Evolutionary conservation across 306 rosid species (phyloP).

Genomic region (apple (Malus domestica)): ASM211411v1 NC_041791.1:30881001-30881500

Average conservation of each 20-base stretch:
- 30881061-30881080: too few relatives aligned
- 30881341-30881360: neutral
- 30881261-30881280: neutral
- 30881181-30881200: neutral
- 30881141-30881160: neutral
- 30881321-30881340: neutral
- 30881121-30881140: too few relatives aligned
- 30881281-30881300: neutral
- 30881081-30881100: neutral
- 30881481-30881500: neutral
- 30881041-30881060: too few relatives aligned
- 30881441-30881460: neutral
- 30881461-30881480: neutral
- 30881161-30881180: neutral
- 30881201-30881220: neutral
- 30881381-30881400: neutral
- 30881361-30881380: neutral
- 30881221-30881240: neutral
- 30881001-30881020: too few relatives aligned
- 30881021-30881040: too few relatives aligned
- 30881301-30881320: neutral
- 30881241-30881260: neutral
- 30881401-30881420: neutral
- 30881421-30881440: neutral
- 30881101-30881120: neutral